phyloP scores from a whole-genome alignment of 345 rosid genomes.

The Salix viminalis region DNA sequence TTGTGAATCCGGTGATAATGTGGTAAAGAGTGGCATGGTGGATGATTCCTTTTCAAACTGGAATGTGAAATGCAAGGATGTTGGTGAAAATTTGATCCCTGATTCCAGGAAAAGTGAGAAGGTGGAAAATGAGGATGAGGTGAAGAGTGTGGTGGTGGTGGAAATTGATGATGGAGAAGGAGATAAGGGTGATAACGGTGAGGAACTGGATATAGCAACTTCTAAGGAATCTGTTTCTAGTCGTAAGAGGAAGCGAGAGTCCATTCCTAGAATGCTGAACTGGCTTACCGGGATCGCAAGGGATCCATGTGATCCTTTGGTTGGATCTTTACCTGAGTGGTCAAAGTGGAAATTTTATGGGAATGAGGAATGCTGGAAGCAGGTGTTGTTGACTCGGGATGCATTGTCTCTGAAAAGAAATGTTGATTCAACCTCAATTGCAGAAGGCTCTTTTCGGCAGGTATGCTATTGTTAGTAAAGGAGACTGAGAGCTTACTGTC shows the following conservation, averaged over 20 bases:
- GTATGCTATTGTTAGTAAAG: slow-evolving; percentile 26
- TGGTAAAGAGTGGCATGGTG: slow-evolving; percentile 19
- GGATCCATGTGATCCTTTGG: slow-evolving; percentile 50
- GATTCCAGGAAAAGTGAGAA: slow-evolving; percentile 16
- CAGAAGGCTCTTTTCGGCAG: slow-evolving; percentile 45
- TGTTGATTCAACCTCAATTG: slow-evolving; percentile 22
- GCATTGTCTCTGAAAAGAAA: slow-evolving; percentile 31
- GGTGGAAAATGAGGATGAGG: slow-evolving; percentile 18
- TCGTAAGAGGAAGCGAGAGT: slow-evolving; percentile 52
- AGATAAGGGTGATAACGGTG: slow-evolving; percentile 6
- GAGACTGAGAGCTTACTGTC: background rate
- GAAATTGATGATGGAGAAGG: slow-evolving; percentile 9
- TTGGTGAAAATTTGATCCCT: slow-evolving; percentile 5
- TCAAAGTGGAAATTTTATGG: slow-evolving; percentile 64
- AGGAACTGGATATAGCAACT: slow-evolving; percentile 14
- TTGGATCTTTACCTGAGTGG: slow-evolving; percentile 55
- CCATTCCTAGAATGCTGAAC: slow-evolving; percentile 38
- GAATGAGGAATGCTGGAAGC: slow-evolving; percentile 67
- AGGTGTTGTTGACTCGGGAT: slow-evolving; percentile 59
- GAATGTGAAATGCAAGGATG: slow-evolving; percentile 13
- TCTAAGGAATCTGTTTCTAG: slow-evolving; percentile 7
- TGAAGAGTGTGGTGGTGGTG: slow-evolving; percentile 16
- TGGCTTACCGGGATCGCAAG: slow-evolving; percentile 63
- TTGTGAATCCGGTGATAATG: slow-evolving; percentile 21
- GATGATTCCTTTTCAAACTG: slow-evolving; percentile 5